phyloP scores from a whole-genome alignment of 2,329 filamentous ascomycete genomes.

The Neonectria ditissima region DNA sequence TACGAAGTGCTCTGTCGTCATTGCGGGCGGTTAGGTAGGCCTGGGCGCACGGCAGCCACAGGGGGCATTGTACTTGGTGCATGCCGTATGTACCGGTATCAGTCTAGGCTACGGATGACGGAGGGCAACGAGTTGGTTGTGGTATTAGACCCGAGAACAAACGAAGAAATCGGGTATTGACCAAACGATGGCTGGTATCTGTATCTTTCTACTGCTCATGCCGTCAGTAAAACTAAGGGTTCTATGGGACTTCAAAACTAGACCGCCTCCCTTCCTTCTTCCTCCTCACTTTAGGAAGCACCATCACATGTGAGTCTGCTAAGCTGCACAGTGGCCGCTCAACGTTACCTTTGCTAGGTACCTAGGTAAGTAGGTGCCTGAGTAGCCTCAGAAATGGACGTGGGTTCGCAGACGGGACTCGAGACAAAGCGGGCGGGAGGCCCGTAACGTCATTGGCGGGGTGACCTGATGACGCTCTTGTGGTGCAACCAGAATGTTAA shows the following conservation, averaged over 20 bases:
- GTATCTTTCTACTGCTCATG: too few species aligned
- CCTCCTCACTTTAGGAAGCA: not conserved
- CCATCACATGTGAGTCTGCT: not conserved
- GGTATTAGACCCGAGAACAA: not conserved
- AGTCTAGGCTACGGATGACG: too few species aligned
- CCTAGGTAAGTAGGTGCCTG: not conserved
- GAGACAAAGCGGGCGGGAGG: slow-evolving; percentile 23
- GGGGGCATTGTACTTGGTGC: not conserved
- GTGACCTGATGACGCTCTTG: slow-evolving; percentile 39
- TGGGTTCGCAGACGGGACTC: too few species aligned
- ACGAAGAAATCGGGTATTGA: not conserved
- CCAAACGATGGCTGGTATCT: not conserved
- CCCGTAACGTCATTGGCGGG: slow-evolving; percentile 48
- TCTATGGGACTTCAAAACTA: not conserved
- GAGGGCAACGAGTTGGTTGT: not conserved
- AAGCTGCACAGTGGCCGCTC: not conserved
- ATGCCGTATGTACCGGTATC: too few species aligned
- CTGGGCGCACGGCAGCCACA: not conserved
- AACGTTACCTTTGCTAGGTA: not conserved
- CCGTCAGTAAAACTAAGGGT: not conserved
- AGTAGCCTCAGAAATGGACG: not conserved
- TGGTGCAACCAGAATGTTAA: slow-evolving; percentile 7
- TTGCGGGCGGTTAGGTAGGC: not conserved
- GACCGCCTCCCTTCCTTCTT: not conserved
- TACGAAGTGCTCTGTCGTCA: not conserved